Base-by-base conservation (phyloP, 2,329 filamentous ascomycete genomes). In the Colletotrichum sp. region DNA sequence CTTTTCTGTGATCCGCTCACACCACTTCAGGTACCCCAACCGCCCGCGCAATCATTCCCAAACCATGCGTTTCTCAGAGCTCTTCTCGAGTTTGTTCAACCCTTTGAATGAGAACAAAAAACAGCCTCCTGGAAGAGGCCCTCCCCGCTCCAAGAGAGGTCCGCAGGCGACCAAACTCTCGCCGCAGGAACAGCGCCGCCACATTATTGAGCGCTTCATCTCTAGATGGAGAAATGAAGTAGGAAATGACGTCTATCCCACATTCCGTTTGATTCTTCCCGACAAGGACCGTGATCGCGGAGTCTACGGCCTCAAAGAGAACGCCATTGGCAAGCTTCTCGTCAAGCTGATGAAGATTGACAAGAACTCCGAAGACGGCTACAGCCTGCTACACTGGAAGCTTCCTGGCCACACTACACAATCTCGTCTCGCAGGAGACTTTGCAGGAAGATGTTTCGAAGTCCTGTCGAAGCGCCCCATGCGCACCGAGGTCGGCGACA, bases 241-340 rank as follows among this genome's bases (percentile, higher is more conserved):
- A 27, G 97, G 97, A 31, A 87, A 95, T 78, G 97, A 99, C 82
- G 94, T 99, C 78, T 98, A 97, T 80, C 97, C 97, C 0, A 96
- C 95, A 3, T 90, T 99, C 82, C 92, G 97, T 24, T 89, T 99
- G 61, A 98, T 98, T 71, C 88, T 98, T 5, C 96, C 96, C 0
- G 95, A 97, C 79, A 97, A 98, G 81, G 97, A 99, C 80, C 91
- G 95, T 51, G 95, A 98, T 79, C 91, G 97, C 62, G 93, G 94
- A 21, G 95, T 98, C 87, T 99, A 98, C 79, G 95, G 96, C 1
- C 87, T 99, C 54, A 98, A 98, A 81, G 97, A 99, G 85, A 96
- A 93, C 81, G 91, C 93, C 7, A 95, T 99, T 73, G 96, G 93
- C 12, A 98, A 95, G 81, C 85, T 98, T 24, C 87, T 98, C n/a